Percentiles rank a stretch among this genome's conserved stretches.
phyloP scores from a whole-genome alignment of 225 moss, liverwort and hornwort species.

The Polytrichum formosum region DNA sequence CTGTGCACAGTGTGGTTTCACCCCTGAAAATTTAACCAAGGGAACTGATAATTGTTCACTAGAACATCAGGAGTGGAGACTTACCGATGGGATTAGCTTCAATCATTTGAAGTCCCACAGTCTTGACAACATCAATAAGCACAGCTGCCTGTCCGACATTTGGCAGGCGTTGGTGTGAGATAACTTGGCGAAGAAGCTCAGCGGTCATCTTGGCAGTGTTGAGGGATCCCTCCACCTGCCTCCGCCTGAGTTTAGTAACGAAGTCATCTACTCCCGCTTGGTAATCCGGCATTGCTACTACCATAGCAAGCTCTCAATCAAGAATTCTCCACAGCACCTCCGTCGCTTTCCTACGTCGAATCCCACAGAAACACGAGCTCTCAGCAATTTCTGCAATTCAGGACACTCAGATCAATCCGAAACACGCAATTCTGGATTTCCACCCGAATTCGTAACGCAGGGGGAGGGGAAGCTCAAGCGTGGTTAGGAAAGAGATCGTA shows the following conservation, averaged over 20 bases:
- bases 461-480: too few species aligned
- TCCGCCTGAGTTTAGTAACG: slow-evolving; percentile 86
- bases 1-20: too few species aligned
- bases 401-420: too few species aligned
- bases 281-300: slow-evolving; percentile 85
- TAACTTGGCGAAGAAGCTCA: slow-evolving; percentile 83
- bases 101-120: slow-evolving; percentile 88
- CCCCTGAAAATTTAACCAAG: neutral
- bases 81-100: slow-evolving; percentile 94
- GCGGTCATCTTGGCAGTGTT: slow-evolving; percentile 79
- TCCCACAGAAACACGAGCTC: too few species aligned
- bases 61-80: slow-evolving; percentile 5
- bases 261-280: slow-evolving; percentile 88
- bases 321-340: too few species aligned
- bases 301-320: slow-evolving; percentile 37
- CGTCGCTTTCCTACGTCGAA: too few species aligned
- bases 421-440: too few species aligned
- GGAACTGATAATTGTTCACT: neutral
- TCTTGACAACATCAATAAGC: slow-evolving; percentile 81
- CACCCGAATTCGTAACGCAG: too few species aligned
- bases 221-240: slow-evolving; percentile 95
- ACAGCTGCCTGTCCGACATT: slow-evolving; percentile 62
- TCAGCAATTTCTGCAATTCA: too few species aligned
- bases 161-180: slow-evolving; percentile 89
- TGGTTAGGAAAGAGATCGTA: too few species aligned